These are phyloP conservation scores for Adiantum capillusveneris DNA, from an alignment of 75 land plant genomes.

Conservation along the genomic window DNA sequence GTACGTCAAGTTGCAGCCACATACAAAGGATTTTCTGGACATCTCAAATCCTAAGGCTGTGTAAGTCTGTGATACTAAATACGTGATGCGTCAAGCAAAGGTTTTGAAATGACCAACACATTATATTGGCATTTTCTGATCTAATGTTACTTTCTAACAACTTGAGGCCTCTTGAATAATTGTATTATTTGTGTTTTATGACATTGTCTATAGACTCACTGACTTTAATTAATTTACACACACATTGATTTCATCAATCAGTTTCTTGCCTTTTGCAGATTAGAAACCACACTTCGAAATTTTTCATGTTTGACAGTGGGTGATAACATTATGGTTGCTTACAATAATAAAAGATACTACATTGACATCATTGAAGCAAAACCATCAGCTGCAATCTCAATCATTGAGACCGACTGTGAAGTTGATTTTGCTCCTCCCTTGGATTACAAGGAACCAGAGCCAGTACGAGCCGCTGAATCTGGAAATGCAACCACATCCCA, in stretches of 20 bases:
- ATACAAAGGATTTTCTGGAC: slow-evolving; percentile 23
- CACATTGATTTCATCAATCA: too few relatives aligned
- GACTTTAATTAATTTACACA: too few relatives aligned
- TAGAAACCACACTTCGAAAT: slow-evolving; percentile 42
- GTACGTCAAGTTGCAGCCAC: slow-evolving; percentile 23
- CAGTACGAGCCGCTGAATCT: slow-evolving; percentile 9
- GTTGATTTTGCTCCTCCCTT: slow-evolving; percentile 66
- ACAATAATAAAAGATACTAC: slow-evolving; percentile 41
- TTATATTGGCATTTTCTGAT: too few relatives aligned
- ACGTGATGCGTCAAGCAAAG: too few relatives aligned
- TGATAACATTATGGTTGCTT: slow-evolving; percentile 37
- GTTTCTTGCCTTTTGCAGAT: slow-evolving; percentile 17
- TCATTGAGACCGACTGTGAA: slow-evolving; percentile 63
- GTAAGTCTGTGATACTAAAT: not conserved
- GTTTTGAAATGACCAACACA: too few relatives aligned
- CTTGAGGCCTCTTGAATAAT: not conserved
- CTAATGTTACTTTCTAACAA: not conserved
- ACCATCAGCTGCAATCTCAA: slow-evolving; percentile 35
- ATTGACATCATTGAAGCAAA: slow-evolving; percentile 50
- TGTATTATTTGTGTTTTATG: too few relatives aligned
- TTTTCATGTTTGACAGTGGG: slow-evolving; percentile 53
- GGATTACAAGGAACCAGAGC: slow-evolving; percentile 54
- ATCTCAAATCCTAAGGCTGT: slow-evolving; percentile 24
- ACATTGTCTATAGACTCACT: too few relatives aligned
- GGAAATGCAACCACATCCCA: slow-evolving; percentile 7